These are phyloP conservation scores for Butyriboletus loyo DNA, from an alignment of 768 basidiomycete species.

Conservation along the genomic window DNA sequence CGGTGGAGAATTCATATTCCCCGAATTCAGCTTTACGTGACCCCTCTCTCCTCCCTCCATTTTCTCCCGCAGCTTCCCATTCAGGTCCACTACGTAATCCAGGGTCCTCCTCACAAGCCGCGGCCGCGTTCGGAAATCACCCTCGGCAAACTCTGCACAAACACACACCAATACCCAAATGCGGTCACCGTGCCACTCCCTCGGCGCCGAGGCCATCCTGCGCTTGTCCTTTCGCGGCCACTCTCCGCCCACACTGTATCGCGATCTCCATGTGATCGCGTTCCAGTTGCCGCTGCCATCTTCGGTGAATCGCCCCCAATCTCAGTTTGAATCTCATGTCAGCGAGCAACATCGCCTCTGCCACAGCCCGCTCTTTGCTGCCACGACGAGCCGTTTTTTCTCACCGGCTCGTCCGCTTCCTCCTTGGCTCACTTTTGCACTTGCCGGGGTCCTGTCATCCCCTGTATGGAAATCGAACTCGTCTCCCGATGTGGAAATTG, in stretches of 20 bases:
- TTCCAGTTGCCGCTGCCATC: conserved; percentile 35
- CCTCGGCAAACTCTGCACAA: conserved; percentile 33
- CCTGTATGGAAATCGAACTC: conserved; percentile 21
- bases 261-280: conserved; percentile 32
- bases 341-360: conserved; percentile 23
- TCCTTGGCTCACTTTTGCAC: conserved; percentile 27
- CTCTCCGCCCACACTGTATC: conserved; percentile 33
- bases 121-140: conserved; percentile 41
- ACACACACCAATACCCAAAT: conserved; percentile 25
- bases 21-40: conserved; percentile 38
- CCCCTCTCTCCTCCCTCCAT: conserved; percentile 29
- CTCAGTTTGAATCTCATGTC: conserved; percentile 30
- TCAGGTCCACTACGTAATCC: conserved; percentile 32
- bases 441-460: conserved; percentile 29
- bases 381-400: conserved; percentile 15
- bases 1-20: conserved; percentile 41
- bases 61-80: conserved; percentile 31
- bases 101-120: conserved; percentile 33
- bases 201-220: conserved; percentile 42
- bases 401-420: conserved; percentile 24
- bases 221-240: conserved; percentile 28
- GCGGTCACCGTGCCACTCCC: conserved; percentile 30
- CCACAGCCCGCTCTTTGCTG: conserved; percentile 29
- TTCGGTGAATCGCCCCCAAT: conserved; percentile 31
- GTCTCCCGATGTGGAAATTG: conserved; percentile 11